Evolutionary conservation across 2,329 filamentous ascomycete genomes (phyloP).

Genomic region (Lasiodiplodia sp.): DNA sequence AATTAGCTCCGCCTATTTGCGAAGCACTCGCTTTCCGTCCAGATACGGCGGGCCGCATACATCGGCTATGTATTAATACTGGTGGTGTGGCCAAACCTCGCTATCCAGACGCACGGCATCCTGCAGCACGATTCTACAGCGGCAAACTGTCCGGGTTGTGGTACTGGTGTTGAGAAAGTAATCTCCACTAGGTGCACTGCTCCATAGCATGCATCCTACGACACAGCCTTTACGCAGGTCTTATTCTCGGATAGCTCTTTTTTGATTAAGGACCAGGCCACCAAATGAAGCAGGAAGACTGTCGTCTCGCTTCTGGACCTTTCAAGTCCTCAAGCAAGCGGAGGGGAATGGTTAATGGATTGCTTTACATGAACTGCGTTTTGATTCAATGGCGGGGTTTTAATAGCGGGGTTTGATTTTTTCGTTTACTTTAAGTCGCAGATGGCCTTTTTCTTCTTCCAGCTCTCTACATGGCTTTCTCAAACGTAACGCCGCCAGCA

Average conservation of each 20-base stretch:
- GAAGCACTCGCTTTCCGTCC: background rate
- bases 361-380: background rate
- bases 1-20: background rate
- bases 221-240: background rate
- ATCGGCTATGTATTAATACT: background rate
- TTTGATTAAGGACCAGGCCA: background rate
- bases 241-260: background rate
- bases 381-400: background rate
- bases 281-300: background rate
- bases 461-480: slow-evolving; percentile 5
- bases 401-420: background rate
- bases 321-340: background rate
- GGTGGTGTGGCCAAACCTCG: background rate
- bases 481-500: background rate
- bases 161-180: background rate
- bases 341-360: background rate
- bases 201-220: background rate
- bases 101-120: background rate
- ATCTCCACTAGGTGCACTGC: background rate
- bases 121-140: background rate
- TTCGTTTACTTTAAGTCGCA: background rate
- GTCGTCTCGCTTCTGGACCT: background rate
- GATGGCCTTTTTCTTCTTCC: slow-evolving; percentile 6
- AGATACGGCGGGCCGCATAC: background rate
- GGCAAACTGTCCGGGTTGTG: background rate